These are phyloP conservation scores for Tulasnella sp. DNA, from an alignment of 768 basidiomycete species.

Conservation along the genomic window DNA sequence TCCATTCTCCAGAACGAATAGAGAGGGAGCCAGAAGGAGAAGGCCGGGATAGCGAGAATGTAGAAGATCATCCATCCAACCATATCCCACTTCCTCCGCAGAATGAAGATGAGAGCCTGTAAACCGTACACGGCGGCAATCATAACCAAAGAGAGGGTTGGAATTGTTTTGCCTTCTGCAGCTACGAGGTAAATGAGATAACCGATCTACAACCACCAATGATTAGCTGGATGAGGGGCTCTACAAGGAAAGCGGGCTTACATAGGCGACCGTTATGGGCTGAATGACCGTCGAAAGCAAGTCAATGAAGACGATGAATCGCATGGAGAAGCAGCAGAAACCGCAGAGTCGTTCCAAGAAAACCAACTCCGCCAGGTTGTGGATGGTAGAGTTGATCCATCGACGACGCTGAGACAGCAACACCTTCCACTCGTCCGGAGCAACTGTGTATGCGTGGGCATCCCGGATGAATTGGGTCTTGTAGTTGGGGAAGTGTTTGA, in stretches of 20 bases:
- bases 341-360: conserved; percentile 89
- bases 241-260: conserved; percentile 44
- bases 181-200: conserved; percentile 82
- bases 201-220: conserved; percentile 54
- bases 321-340: conserved; percentile 99
- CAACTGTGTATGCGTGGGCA: conserved; percentile 90
- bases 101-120: conserved; percentile 85
- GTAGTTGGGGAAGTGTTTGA: conserved; percentile 91
- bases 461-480: conserved; percentile 96
- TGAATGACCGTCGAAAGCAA: conserved; percentile 80
- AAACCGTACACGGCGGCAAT: conserved; percentile 92
- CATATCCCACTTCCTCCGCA: conserved; percentile 98
- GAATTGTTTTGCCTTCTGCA: conserved; percentile 62
- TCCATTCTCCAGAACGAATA: conserved; percentile 99
- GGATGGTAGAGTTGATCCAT: conserved; percentile 99
- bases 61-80: conserved; percentile 97
- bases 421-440: conserved; percentile 93
- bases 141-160: conserved; percentile 81
- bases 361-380: conserved; percentile 90
- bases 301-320: conserved; percentile 97
- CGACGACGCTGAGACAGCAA: conserved; percentile 93
- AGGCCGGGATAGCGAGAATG: conserved; percentile 87
- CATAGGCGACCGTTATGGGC: conserved; percentile 85
- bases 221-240: conserved; percentile 27
- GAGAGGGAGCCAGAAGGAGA: conserved; percentile 88